A percentile compares a stretch with the other conserved stretches of the same genome.
Evolutionary conservation across 371 early-diverging fungal genomes (phyloP).

Genomic region (Rhizopus arrhizus): DNA sequence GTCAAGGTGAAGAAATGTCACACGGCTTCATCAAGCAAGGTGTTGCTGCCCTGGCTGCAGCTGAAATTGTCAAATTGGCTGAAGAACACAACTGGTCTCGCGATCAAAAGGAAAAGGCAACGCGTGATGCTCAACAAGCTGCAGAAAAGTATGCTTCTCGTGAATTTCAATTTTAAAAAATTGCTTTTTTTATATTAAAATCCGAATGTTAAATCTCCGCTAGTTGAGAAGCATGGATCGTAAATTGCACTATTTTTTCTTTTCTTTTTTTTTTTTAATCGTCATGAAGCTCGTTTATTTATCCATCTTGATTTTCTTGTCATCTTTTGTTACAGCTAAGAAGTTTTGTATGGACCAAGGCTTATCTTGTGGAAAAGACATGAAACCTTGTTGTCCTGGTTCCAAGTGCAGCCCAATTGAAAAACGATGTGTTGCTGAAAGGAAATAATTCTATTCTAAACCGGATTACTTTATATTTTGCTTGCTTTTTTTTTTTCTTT

Average conservation of each 20-base stretch:
- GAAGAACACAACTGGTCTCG: slow-evolving; percentile 35
- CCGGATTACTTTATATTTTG: no score
- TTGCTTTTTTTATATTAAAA: neutral
- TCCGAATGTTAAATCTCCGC: no score
- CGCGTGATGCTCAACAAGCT: slow-evolving; percentile 31
- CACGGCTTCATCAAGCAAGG: slow-evolving; percentile 50
- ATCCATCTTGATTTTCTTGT: neutral
- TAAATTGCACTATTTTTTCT: no score
- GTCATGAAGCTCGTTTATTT: neutral
- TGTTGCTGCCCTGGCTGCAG: slow-evolving; percentile 56
- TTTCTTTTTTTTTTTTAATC: no score
- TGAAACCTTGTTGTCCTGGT: neutral
- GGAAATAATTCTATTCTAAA: no score
- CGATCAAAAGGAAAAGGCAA: slow-evolving; percentile 41
- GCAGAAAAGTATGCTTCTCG: slow-evolving; percentile 27
- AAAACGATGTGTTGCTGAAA: neutral
- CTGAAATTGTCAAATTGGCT: slow-evolving; percentile 53
- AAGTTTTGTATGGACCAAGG: neutral
- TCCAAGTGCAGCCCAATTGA: neutral
- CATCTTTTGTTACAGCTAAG: neutral
- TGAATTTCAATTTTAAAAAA: slow-evolving; percentile 12
- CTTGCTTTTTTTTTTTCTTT: no score
- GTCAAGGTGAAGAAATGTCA: slow-evolving; percentile 44
- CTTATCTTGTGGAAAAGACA: neutral
- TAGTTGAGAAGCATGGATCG: no score